phyloP scores from a whole-genome alignment of 2,329 filamentous ascomycete genomes.

The Nigrospora osmanthi region DNA sequence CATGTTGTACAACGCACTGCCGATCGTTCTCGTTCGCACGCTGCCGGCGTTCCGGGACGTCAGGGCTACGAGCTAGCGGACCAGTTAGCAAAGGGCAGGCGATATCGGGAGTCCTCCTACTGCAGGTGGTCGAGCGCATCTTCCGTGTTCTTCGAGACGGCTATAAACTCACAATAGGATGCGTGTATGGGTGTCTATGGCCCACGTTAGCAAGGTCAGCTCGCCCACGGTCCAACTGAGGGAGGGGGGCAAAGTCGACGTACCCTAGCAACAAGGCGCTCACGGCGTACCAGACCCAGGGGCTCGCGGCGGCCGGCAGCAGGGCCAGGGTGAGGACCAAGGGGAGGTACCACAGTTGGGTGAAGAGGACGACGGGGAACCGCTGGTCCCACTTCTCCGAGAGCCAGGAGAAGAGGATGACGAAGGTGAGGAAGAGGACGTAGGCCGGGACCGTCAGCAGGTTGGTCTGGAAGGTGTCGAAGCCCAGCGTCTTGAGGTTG shows the following conservation, averaged over 20 bases:
- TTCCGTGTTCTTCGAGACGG: background rate
- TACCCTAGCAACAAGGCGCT: slow-evolving; percentile 36
- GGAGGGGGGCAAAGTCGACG: background rate
- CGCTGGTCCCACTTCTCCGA: slow-evolving; percentile 33
- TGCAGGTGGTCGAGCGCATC: too few relatives aligned
- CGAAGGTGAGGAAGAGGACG: slow-evolving; percentile 27
- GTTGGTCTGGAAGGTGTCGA: slow-evolving; percentile 25
- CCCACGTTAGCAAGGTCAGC: too few relatives aligned
- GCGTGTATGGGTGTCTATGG: slow-evolving; percentile 28
- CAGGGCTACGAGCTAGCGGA: slow-evolving; percentile 41
- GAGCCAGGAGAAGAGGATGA: slow-evolving; percentile 33
- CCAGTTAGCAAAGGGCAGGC: background rate
- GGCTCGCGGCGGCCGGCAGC: slow-evolving; percentile 20
- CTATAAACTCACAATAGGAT: slow-evolving; percentile 20
- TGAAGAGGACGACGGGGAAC: slow-evolving; percentile 20
- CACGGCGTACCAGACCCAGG: slow-evolving; percentile 39
- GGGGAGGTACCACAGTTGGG: slow-evolving; percentile 44
- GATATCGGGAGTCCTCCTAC: too few relatives aligned
- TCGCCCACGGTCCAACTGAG: too few relatives aligned
- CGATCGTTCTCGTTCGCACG: slow-evolving; percentile 54
- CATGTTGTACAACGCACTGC: slow-evolving; percentile 55
- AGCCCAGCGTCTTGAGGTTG: slow-evolving; percentile 9
- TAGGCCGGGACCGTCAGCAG: slow-evolving; percentile 46
- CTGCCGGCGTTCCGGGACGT: slow-evolving; percentile 54
- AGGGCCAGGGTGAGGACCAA: slow-evolving; percentile 37